Evolutionary conservation across 352 stramenopile genomes (phyloP).

Genomic region (Phytopythium boreale): DNA sequence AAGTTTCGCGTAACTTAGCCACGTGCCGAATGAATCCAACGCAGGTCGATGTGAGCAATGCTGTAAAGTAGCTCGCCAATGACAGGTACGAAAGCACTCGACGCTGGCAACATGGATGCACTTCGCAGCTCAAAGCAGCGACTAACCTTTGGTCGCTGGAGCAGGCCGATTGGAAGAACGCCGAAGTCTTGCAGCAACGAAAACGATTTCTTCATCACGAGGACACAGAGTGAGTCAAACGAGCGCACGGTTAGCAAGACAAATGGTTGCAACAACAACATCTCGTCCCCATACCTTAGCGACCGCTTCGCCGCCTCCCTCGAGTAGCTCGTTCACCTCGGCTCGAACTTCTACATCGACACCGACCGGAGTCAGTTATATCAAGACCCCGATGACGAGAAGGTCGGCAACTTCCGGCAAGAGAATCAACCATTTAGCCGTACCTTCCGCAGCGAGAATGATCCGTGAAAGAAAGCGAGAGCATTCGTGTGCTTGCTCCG

Average conservation of each 20-base stretch:
- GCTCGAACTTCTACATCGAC: neutral
- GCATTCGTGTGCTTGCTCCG: constrained; percentile 40
- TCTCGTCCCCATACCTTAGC: neutral
- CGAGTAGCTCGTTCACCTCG: constrained; percentile 1
- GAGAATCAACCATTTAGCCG: neutral
- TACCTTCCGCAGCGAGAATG: constrained; percentile 41
- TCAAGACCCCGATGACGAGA: too few species aligned
- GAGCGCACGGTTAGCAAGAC: too few species aligned
- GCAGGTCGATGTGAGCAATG: neutral
- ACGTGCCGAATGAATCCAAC: neutral
- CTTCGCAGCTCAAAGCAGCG: neutral
- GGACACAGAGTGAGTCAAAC: neutral
- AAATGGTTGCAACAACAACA: too few species aligned
- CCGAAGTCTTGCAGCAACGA: constrained; percentile 2
- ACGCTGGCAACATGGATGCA: too few species aligned
- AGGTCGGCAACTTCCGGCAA: too few species aligned
- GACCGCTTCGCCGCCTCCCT: neutral
- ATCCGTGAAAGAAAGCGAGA: constrained; percentile 45
- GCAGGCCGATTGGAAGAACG: neutral
- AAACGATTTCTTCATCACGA: neutral
- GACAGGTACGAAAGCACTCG: too few species aligned
- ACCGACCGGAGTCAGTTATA: neutral
- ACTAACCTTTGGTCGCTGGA: neutral
- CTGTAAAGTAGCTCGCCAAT: too few species aligned
- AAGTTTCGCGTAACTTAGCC: neutral